Conservation (phyloP, 768 basidiomycete genomes). For the Psilocybe cyanescens region DNA sequence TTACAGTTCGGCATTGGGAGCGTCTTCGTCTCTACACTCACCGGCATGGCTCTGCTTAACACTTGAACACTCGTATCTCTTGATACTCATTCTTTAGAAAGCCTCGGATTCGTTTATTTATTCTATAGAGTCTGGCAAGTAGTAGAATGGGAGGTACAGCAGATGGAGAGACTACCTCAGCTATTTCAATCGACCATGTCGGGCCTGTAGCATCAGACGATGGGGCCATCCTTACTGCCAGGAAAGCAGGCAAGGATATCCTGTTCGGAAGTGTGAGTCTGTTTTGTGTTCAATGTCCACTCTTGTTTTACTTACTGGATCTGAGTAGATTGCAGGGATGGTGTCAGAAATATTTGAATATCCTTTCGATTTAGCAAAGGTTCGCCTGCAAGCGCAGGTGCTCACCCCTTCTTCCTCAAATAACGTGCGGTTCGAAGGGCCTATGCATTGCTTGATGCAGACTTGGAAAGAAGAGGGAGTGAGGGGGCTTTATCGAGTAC, state of each 20-base stretch:
- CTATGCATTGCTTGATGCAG: slow-evolving; percentile 82
- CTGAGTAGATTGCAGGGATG: slow-evolving; percentile 78
- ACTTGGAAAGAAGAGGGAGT: slow-evolving; percentile 86
- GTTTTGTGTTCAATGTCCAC: not conserved
- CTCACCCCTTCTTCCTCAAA: slow-evolving; percentile 56
- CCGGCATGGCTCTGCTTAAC: not conserved
- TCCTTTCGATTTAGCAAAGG: slow-evolving; percentile 95
- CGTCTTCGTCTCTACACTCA: not conserved
- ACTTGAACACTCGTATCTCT: not conserved
- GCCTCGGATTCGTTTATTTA: not conserved
- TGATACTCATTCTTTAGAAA: too few species aligned
- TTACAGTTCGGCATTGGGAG: not conserved
- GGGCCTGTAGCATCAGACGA: slow-evolving; percentile 11
- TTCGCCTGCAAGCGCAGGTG: slow-evolving; percentile 90
- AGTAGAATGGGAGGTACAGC: slow-evolving; percentile 15
- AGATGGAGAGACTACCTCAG: slow-evolving; percentile 18
- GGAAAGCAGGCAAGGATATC: slow-evolving; percentile 49
- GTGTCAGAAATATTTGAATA: slow-evolving; percentile 85
- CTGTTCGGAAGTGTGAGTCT: slow-evolving; percentile 61
- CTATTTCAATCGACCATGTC: slow-evolving; percentile 10
- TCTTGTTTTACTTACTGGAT: not conserved
- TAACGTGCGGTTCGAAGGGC: slow-evolving; percentile 72
- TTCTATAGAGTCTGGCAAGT: not conserved
- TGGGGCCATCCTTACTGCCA: slow-evolving; percentile 16
- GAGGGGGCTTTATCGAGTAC: slow-evolving; percentile 84